Conservation (phyloP, 2,329 filamentous ascomycete species). For the Botrytis fragariae region DNA sequence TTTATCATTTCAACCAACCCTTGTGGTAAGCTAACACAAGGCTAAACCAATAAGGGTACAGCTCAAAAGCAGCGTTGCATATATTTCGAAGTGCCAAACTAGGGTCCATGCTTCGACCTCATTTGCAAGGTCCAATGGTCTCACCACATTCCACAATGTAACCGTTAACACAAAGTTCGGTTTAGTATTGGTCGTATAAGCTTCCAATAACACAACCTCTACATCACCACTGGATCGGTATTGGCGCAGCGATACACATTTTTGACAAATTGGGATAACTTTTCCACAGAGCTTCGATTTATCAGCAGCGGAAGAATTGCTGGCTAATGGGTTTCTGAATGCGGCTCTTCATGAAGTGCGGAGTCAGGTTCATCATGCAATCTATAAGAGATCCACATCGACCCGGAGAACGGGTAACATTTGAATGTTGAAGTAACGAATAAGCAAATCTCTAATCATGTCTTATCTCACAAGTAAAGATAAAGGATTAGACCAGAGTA, state of each 20-base stretch:
- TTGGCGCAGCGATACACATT: neutral
- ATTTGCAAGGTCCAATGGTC: neutral
- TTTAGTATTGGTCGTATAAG: neutral
- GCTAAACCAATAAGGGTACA: no score
- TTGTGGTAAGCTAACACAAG: no score
- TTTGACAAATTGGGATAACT: neutral
- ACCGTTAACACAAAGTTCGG: neutral
- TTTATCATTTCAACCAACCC: no score
- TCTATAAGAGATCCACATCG: constrained; percentile 1
- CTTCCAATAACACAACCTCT: neutral
- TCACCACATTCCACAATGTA: neutral
- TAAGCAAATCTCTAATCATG: neutral
- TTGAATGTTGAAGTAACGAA: neutral
- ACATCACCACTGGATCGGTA: neutral
- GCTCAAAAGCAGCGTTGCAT: neutral
- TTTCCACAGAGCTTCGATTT: neutral
- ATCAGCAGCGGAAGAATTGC: neutral
- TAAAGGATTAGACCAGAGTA: neutral
- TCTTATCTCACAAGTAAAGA: neutral
- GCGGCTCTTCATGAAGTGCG: neutral
- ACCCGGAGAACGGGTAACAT: neutral
- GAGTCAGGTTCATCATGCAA: neutral
- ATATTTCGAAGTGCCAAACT: neutral
- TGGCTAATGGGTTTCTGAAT: neutral
- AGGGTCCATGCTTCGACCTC: neutral